Percentiles rank a stretch among this genome's conserved stretches.
phyloP scores from a whole-genome alignment of 2,329 filamentous ascomycete genomes.

The Fusarium sp. region DNA sequence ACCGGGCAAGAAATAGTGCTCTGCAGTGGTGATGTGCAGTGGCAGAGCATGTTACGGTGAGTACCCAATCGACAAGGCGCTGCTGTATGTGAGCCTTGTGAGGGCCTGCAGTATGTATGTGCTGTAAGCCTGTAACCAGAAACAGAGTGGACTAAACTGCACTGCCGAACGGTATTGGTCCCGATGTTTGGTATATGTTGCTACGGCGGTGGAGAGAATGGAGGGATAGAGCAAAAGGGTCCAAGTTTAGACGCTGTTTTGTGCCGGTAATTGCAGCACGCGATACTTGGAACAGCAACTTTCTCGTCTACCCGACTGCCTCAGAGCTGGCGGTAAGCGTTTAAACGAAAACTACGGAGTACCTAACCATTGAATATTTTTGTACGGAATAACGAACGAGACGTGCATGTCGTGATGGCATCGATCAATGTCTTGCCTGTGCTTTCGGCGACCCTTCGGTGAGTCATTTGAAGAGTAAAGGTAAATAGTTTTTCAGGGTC shows the following conservation, averaged over 20 bases:
- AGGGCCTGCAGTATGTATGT: constrained; percentile 26
- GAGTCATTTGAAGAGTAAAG: constrained; percentile 22
- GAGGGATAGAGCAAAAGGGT: neutral
- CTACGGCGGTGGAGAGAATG: constrained; percentile 17
- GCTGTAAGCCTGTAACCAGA: constrained; percentile 43
- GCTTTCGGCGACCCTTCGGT: constrained; percentile 18
- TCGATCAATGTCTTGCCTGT: constrained; percentile 12
- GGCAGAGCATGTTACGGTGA: constrained; percentile 37
- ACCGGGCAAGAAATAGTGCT: constrained; percentile 2
- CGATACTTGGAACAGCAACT: constrained; percentile 3
- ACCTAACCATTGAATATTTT: constrained; percentile 1
- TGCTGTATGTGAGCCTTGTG: constrained; percentile 19
- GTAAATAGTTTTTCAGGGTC: constrained; percentile 21
- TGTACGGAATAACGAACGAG: neutral
- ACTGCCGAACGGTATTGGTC: constrained; percentile 32
- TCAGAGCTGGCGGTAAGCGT: neutral
- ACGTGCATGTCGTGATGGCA: constrained; percentile 11
- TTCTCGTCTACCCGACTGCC: neutral
- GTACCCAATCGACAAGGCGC: constrained; percentile 21
- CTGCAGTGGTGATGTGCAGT: constrained; percentile 1
- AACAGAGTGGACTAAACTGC: constrained; percentile 10
- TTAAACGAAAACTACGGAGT: too few relatives aligned
- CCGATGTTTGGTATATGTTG: constrained; percentile 11
- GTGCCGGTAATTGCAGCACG: neutral
- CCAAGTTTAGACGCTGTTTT: constrained; percentile 10